A percentile compares a stretch with the other conserved stretches of the same genome.
These are phyloP conservation scores for Houttuynia cordata DNA, from an alignment of 164 flowering plant species.

Conservation along the genomic window DNA sequence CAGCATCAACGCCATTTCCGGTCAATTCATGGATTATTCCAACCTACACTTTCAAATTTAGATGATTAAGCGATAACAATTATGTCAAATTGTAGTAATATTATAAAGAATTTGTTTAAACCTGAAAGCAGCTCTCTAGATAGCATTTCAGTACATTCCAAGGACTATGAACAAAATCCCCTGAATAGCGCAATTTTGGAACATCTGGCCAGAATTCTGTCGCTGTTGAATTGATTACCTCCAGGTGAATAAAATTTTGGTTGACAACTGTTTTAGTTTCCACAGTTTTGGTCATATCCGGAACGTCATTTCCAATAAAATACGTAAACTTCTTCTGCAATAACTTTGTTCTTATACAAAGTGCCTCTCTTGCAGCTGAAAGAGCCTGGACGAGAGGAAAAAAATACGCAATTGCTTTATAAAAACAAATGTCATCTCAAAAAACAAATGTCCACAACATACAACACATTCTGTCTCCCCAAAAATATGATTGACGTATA, in stretches of 20 bases:
- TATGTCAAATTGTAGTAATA: neutral
- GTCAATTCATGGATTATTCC: constrained; percentile 57
- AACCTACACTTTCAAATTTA: constrained; percentile 33
- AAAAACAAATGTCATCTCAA: too few species aligned
- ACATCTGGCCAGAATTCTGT: constrained; percentile 36
- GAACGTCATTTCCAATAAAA: constrained; percentile 27
- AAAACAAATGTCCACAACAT: too few species aligned
- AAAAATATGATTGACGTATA: neutral
- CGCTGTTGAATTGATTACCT: constrained; percentile 26
- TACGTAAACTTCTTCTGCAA: constrained; percentile 45
- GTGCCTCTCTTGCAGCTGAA: constrained; percentile 67
- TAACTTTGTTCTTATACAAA: constrained; percentile 47
- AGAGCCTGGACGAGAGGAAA: constrained; percentile 49
- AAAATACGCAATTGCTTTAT: neutral
- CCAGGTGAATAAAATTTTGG: constrained; percentile 20
- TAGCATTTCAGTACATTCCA: constrained; percentile 83
- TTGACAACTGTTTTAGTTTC: constrained; percentile 15
- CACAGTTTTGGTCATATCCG: constrained; percentile 16
- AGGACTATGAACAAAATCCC: constrained; percentile 44
- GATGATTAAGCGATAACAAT: neutral
- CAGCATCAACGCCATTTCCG: constrained; percentile 75
- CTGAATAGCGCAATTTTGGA: constrained; percentile 19
- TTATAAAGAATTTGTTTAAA: constrained; percentile 7
- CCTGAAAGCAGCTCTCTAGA: constrained; percentile 92
- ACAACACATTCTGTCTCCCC: neutral